These are phyloP conservation scores for Pholiota microspora DNA, from an alignment of 768 basidiomycete genomes.

Conservation along the genomic window DNA sequence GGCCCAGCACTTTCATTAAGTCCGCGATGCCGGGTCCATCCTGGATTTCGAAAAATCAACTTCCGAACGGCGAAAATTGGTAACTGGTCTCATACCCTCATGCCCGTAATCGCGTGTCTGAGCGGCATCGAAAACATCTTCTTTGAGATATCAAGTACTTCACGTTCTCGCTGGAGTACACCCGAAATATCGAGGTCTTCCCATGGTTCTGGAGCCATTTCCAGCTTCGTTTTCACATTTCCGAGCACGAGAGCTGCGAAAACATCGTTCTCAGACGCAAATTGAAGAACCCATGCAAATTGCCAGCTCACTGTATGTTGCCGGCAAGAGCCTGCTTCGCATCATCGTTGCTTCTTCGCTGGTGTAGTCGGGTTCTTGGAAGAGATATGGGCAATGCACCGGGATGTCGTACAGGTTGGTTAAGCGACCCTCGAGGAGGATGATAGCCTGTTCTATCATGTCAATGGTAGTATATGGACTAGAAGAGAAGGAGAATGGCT, in stretches of 20 bases:
- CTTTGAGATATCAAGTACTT: constrained; percentile 34
- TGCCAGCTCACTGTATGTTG: constrained; percentile 42
- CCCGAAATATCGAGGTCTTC: constrained; percentile 21
- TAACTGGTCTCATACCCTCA: constrained; percentile 67
- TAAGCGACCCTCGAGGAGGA: constrained; percentile 66
- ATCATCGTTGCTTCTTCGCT: constrained; percentile 56
- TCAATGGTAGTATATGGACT: constrained; percentile 50
- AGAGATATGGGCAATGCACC: constrained; percentile 70
- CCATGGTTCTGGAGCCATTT: constrained; percentile 30
- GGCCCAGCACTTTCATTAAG: constrained; percentile 41
- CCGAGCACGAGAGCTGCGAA: constrained; percentile 31
- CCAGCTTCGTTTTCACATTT: constrained; percentile 28
- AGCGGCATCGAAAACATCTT: constrained; percentile 59
- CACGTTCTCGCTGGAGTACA: constrained; percentile 44
- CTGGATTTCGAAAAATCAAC: constrained; percentile 23
- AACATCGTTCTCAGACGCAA: too few relatives aligned
- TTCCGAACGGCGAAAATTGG: too few relatives aligned
- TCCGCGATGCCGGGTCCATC: constrained; percentile 49
- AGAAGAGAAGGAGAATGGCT: background rate
- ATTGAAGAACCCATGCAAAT: too few relatives aligned
- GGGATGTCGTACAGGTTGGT: constrained; percentile 73
- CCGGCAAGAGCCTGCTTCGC: constrained; percentile 37
- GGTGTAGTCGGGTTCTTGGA: constrained; percentile 61
- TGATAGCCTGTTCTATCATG: constrained; percentile 64
- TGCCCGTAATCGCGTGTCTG: constrained; percentile 33